Percentiles rank a stretch among this genome's conserved stretches.
Evolutionary conservation across 352 stramenopile genomes (phyloP).

Genomic region (Elongisporangium anandrum): DNA sequence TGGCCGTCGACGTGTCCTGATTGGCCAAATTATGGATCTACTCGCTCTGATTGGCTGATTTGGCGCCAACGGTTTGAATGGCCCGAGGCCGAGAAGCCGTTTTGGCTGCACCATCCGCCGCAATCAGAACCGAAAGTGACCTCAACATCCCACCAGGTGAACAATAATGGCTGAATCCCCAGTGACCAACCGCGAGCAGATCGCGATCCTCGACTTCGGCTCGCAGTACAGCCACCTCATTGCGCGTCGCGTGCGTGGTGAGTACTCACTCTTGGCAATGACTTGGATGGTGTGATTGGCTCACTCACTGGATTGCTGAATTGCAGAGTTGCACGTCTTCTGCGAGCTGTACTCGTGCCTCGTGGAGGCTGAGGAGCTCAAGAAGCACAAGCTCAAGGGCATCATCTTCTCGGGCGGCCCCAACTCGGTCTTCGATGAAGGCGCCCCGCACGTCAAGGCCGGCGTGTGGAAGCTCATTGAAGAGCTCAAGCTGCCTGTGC

Average conservation of each 20-base stretch:
- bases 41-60: conserved; percentile 19
- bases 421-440: conserved; percentile 95
- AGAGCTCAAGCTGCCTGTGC: conserved; percentile 93
- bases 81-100: conserved; percentile 1
- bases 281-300: too few relatives aligned
- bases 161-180: conserved; percentile 65
- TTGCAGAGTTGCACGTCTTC: conserved; percentile 95
- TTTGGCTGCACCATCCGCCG: conserved; percentile 13
- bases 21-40: conserved; percentile 1
- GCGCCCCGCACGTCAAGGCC: conserved; percentile 91
- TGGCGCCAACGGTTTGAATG: conserved; percentile 29
- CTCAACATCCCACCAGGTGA: conserved; percentile 13
- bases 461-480: conserved; percentile 97
- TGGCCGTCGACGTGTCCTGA: conserved; percentile 2
- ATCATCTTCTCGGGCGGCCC: conserved; percentile 98
- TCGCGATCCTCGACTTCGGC: conserved; percentile 99
- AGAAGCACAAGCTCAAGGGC: conserved; percentile 92
- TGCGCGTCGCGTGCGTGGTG: conserved; percentile 93
- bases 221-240: conserved; percentile 99
- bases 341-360: conserved; percentile 99
- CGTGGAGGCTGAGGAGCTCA: conserved; percentile 90
- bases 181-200: conserved; percentile 91
- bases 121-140: conserved; percentile 25
- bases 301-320: conserved; percentile 4
- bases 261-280: too few relatives aligned